Base-by-base conservation (phyloP, 441 rosid species). In the Gossypium aridum region DNA sequence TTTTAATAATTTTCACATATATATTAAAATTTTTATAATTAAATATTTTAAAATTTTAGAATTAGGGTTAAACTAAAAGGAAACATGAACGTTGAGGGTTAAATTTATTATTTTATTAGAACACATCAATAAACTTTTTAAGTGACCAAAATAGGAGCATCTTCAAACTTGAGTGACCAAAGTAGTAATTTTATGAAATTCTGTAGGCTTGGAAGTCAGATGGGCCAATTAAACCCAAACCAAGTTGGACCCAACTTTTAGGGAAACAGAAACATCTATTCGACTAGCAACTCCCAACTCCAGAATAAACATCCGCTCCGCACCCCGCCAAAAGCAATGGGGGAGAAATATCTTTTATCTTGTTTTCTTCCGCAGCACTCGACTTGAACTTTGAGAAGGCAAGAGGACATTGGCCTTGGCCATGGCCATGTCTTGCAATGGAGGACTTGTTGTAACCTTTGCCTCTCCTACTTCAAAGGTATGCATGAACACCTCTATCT, bases 401-500 rank as follows among this genome's bases (percentile, higher is more conserved):
- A 28, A 16, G 56, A 20, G 49, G 37, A 45, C 55, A 47, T 31
- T 10, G 19, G 39, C 19, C 19, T 26, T 26, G 28, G 28, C 51
- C 51, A 70, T 70, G 73, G 73, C 73, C 61, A 47, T 62, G 76
- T 62, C 70, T 20, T 49, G 76, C 82, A 75, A 68, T 68, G 85
- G 86, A 70, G 73, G 49, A n/a, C 63, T 77, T 34, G 28, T 80
- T 43, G 37, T 80, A 31, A 72, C 73, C 19, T 77, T 83, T 75
- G 59, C 73, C 47, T 53, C 82, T 31, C 71, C 82, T 1, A 75
- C 78, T 70, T 70, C 81, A n/a, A 79, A 82, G 82, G 75, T 80
- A 59, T 53, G 78, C 76, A 79, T 61, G 77, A 68, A 56, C 64
- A 47, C 75, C 53, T 74, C 76, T 64, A 19, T 77, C n/a, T 56